Percentiles rank a stretch among this genome's conserved stretches.
phyloP scores from a whole-genome alignment of 1,139 yeast genomes.

The Geotrichum histeridarum region DNA sequence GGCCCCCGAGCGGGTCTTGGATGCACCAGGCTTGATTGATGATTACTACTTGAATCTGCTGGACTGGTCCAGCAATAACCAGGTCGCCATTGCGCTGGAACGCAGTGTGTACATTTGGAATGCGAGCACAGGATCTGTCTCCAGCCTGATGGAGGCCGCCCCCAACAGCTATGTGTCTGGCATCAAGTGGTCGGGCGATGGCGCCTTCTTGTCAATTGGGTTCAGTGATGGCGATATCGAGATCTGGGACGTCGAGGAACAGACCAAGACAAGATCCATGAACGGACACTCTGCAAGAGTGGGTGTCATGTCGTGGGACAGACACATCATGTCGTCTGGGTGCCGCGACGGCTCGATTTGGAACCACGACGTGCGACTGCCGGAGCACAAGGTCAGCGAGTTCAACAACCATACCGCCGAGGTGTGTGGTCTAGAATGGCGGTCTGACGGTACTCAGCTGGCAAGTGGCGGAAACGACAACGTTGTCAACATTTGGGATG shows the following conservation, averaged over 20 bases:
- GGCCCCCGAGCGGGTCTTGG: slow-evolving; percentile 88
- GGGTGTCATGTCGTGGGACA: slow-evolving; percentile 82
- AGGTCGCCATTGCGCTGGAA: slow-evolving; percentile 85
- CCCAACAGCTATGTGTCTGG: slow-evolving; percentile 53
- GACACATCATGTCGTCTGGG: slow-evolving; percentile 76
- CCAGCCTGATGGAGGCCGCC: slow-evolving; percentile 56
- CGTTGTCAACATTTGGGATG: slow-evolving; percentile 91
- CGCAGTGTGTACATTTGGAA: slow-evolving; percentile 88
- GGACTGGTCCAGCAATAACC: slow-evolving; percentile 82
- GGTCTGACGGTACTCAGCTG: slow-evolving; percentile 75
- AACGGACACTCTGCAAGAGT: slow-evolving; percentile 66
- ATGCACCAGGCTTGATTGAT: slow-evolving; percentile 92
- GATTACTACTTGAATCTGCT: slow-evolving; percentile 85
- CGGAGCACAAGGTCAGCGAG: slow-evolving; percentile 62
- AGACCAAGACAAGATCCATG: slow-evolving; percentile 71
- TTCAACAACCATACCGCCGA: slow-evolving; percentile 75
- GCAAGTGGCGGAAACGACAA: slow-evolving; percentile 96
- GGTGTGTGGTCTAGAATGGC: slow-evolving; percentile 88
- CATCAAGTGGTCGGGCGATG: slow-evolving; percentile 88
- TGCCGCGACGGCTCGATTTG: slow-evolving; percentile 76
- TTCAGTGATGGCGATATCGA: slow-evolving; percentile 79
- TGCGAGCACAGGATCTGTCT: slow-evolving; percentile 78
- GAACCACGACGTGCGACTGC: slow-evolving; percentile 89
- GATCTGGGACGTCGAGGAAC: slow-evolving; percentile 89
- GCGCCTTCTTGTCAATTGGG: slow-evolving; percentile 81